Percentiles rank a stretch among this genome's conserved stretches.
These are phyloP conservation scores for Globisporangium apiculatum DNA, from an alignment of 352 stramenopile species.

Conservation along the genomic window DNA sequence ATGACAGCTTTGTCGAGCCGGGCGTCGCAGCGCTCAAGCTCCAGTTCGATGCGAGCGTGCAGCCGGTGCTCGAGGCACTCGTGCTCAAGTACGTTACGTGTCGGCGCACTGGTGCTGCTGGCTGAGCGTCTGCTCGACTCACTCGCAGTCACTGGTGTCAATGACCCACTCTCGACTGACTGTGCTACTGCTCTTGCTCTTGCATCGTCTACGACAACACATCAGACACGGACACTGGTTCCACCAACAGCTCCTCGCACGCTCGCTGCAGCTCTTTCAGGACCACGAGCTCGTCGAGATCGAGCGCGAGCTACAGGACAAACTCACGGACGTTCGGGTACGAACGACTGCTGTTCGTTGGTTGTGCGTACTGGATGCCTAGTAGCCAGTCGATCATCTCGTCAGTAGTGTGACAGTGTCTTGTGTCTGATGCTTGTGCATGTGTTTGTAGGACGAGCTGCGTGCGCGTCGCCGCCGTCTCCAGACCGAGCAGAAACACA, in stretches of 20 bases:
- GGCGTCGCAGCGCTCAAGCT: constrained; percentile 29
- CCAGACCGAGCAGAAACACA: neutral
- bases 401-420: too few species aligned
- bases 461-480: constrained; percentile 14
- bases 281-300: constrained; percentile 36
- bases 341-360: neutral
- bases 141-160: too few species aligned
- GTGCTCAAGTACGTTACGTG: constrained; percentile 31
- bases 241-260: constrained; percentile 45
- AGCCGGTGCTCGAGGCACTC: constrained; percentile 47
- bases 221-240: constrained; percentile 56
- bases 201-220: neutral
- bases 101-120: neutral
- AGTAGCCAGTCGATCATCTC: too few species aligned
- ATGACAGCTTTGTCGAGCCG: constrained; percentile 53
- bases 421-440: too few species aligned
- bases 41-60: constrained; percentile 34
- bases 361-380: too few species aligned
- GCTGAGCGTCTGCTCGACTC: too few species aligned
- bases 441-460: constrained; percentile 17
- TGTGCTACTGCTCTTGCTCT: neutral
- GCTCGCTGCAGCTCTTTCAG: constrained; percentile 40
- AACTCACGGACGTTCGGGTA: constrained; percentile 36
- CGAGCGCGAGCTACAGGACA: constrained; percentile 42
- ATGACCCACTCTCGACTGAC: too few species aligned